Evolutionary conservation across 2,329 filamentous ascomycete species (phyloP).

Genomic region (Trichocomaceae sp.): DNA sequence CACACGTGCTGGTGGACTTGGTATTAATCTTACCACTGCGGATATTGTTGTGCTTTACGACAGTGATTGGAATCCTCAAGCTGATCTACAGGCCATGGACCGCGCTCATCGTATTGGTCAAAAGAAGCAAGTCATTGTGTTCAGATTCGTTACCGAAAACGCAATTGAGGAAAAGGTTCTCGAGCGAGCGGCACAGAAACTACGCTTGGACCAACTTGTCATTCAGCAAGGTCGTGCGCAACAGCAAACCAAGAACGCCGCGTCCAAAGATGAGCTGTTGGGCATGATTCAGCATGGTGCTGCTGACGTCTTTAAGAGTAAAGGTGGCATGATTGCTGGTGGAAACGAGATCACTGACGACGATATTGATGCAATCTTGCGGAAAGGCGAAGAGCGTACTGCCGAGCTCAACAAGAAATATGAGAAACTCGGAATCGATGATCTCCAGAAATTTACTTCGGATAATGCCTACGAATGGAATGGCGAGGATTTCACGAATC

Average conservation of each 20-base stretch:
- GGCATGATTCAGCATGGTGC: constrained; percentile 99
- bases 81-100: constrained; percentile 97
- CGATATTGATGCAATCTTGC: constrained; percentile 83
- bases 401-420: constrained; percentile 88
- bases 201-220: constrained; percentile 91
- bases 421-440: constrained; percentile 93
- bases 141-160: constrained; percentile 94
- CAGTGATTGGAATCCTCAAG: constrained; percentile 98
- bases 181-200: constrained; percentile 91
- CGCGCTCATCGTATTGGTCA: constrained; percentile 97
- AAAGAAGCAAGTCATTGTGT: constrained; percentile 95
- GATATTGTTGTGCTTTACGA: constrained; percentile 97
- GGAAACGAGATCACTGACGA: constrained; percentile 68
- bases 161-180: constrained; percentile 98
- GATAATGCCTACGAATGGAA: constrained; percentile 99
- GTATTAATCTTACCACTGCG: constrained; percentile 91
- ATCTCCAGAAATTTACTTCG: constrained; percentile 94
- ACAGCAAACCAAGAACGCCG: constrained; percentile 79
- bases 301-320: constrained; percentile 80
- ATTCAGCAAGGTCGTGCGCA: constrained; percentile 96
- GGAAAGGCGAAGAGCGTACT: constrained; percentile 80
- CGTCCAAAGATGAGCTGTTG: constrained; percentile 90
- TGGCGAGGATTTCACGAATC: constrained; percentile 85
- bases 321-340: constrained; percentile 57
- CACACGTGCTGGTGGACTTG: constrained; percentile 87